Evolutionary conservation across 2,329 filamentous ascomycete genomes (phyloP).

Genomic region (Huntiella moniliformis): DNA sequence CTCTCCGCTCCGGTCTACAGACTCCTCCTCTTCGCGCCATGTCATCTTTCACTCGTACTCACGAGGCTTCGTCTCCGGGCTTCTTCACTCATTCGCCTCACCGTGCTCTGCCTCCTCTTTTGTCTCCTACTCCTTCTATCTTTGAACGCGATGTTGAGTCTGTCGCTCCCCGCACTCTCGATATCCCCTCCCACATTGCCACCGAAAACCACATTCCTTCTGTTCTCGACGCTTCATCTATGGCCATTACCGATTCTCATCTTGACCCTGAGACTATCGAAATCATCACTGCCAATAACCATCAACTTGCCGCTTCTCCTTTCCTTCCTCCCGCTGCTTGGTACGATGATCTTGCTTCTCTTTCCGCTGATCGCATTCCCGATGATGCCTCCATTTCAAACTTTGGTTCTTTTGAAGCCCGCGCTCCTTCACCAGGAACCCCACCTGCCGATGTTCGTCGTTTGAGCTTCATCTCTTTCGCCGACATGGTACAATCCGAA

Average conservation of each 20-base stretch:
- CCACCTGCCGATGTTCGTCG: constrained; percentile 46
- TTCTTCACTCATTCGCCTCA: constrained; percentile 40
- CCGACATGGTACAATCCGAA: constrained; percentile 79
- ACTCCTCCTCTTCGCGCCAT: constrained; percentile 6
- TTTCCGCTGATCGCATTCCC: constrained; percentile 29
- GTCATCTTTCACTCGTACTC: constrained; percentile 15
- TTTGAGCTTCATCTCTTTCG: constrained; percentile 89
- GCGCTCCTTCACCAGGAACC: background rate
- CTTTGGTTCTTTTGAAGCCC: constrained; percentile 56
- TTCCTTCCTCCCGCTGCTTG: constrained; percentile 29
- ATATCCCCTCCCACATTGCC: constrained; percentile 84
- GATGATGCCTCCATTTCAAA: constrained; percentile 56
- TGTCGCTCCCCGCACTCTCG: constrained; percentile 53
- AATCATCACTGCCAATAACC: constrained; percentile 71
- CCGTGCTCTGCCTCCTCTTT: constrained; percentile 41
- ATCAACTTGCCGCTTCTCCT: constrained; percentile 48
- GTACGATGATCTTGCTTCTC: constrained; percentile 38
- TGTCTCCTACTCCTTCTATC: constrained; percentile 59
- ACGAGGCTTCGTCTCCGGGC: constrained; percentile 22
- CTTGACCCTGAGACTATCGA: constrained; percentile 80
- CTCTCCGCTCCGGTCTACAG: background rate
- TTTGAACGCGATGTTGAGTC: constrained; percentile 86
- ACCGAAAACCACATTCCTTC: constrained; percentile 89
- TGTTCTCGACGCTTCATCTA: constrained; percentile 75
- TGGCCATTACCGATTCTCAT: constrained; percentile 73